phyloP scores from a whole-genome alignment of 2,329 filamentous ascomycete genomes.

The Grosmannia clavigera region DNA sequence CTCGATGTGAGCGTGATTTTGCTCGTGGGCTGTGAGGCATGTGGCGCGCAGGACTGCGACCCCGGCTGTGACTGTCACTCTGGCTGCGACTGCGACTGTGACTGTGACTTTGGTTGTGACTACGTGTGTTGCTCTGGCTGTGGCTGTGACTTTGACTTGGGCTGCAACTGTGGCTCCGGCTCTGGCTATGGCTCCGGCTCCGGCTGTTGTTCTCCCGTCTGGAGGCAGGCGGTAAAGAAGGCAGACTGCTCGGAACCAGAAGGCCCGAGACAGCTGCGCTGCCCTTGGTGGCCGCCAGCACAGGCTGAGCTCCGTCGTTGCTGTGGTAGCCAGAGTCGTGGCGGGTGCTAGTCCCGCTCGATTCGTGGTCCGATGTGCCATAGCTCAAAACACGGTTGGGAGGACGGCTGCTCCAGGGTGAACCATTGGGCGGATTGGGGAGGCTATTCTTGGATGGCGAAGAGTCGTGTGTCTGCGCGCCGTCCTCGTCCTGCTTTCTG shows the following conservation, averaged over 20 bases:
- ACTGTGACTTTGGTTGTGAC: background rate
- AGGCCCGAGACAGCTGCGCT: background rate
- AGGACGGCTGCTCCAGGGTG: constrained; percentile 1
- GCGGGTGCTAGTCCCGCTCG: background rate
- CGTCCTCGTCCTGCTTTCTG: background rate
- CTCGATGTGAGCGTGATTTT: background rate
- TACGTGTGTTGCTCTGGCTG: background rate
- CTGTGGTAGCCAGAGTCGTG: background rate
- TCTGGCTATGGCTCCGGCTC: background rate
- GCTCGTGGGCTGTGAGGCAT: background rate
- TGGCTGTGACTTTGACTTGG: background rate
- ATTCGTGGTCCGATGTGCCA: background rate
- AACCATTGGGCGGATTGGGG: background rate
- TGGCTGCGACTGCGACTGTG: constrained; percentile 3
- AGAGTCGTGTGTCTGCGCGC: background rate
- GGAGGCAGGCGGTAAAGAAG: background rate
- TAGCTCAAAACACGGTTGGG: constrained; percentile 6
- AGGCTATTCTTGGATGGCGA: background rate
- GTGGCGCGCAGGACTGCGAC: background rate
- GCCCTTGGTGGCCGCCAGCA: background rate
- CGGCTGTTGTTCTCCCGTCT: background rate
- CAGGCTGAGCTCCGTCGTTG: background rate
- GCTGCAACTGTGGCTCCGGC: background rate
- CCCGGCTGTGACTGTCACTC: background rate
- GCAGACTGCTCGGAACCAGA: background rate